phyloP scores from a whole-genome alignment of 148 eudicot genomes.

The Arbutus unedo region DNA sequence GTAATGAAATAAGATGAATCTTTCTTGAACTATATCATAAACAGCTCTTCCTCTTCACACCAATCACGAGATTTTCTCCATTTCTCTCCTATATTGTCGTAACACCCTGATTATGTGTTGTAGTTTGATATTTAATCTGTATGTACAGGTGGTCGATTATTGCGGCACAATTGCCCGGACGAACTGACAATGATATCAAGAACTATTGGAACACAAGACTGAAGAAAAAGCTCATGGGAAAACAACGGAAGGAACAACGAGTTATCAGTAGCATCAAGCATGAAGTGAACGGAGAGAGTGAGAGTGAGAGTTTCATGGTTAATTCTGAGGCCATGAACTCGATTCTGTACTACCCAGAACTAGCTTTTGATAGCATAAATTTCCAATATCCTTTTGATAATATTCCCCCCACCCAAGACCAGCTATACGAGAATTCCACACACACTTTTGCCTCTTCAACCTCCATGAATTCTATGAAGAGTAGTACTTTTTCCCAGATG shows the following conservation, averaged over 20 bases:
- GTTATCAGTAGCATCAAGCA: slow-evolving; percentile 28
- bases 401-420: slow-evolving; percentile 22
- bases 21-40: no score
- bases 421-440: slow-evolving; percentile 24
- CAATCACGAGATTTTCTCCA: no score
- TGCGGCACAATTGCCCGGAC: slow-evolving; percentile 65
- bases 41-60: no score
- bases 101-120: not conserved
- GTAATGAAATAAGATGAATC: no score
- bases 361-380: slow-evolving; percentile 17
- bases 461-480: slow-evolving; percentile 11
- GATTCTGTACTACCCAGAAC: slow-evolving; percentile 32
- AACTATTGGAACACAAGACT: slow-evolving; percentile 74
- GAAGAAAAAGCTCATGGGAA: slow-evolving; percentile 57
- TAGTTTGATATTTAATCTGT: not conserved
- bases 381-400: slow-evolving; percentile 21
- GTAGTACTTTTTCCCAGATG: slow-evolving; percentile 17
- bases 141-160: slow-evolving; percentile 67
- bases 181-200: slow-evolving; percentile 71
- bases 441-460: slow-evolving; percentile 16
- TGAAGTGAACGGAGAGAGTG: slow-evolving; percentile 35
- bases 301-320: slow-evolving; percentile 21
- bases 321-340: slow-evolving; percentile 26
- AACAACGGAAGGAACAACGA: slow-evolving; percentile 41
- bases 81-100: no score